phyloP scores from a whole-genome alignment of 2,329 filamentous ascomycete genomes.

The Epichloe festucae region DNA sequence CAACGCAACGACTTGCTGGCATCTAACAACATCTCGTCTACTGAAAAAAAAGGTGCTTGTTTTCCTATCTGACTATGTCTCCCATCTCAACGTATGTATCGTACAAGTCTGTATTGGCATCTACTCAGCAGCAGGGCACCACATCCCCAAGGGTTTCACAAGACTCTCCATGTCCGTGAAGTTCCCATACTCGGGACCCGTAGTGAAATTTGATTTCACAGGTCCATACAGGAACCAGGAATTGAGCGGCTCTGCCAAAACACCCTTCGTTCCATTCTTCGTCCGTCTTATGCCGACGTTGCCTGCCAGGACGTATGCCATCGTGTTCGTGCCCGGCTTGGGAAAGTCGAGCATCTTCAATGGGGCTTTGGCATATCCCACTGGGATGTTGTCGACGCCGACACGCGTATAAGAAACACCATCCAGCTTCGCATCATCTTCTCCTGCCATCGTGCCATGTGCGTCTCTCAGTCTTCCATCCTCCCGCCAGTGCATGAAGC shows the following conservation, averaged over 20 bases:
- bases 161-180: slow-evolving; percentile 11
- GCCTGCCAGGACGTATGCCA: slow-evolving; percentile 25
- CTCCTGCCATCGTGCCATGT: slow-evolving; percentile 5
- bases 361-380: slow-evolving; percentile 27
- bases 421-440: slow-evolving; percentile 13
- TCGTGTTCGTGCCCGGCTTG: slow-evolving; percentile 5
- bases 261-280: slow-evolving; percentile 6
- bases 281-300: slow-evolving; percentile 22
- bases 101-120: too few relatives aligned
- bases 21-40: too few relatives aligned
- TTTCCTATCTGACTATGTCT: too few relatives aligned
- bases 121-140: slow-evolving; percentile 1
- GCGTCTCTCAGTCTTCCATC: slow-evolving; percentile 17
- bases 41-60: too few relatives aligned
- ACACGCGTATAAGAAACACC: slow-evolving; percentile 17
- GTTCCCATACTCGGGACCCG: slow-evolving; percentile 10
- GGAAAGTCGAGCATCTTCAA: slow-evolving; percentile 23
- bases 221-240: slow-evolving; percentile 29
- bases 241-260: slow-evolving; percentile 22
- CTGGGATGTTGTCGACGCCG: slow-evolving; percentile 17
- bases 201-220: slow-evolving; percentile 14
- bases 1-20: too few relatives aligned
- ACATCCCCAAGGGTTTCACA: slow-evolving; percentile 2
- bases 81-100: too few relatives aligned
- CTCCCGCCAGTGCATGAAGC: slow-evolving; percentile 31